phyloP scores from a whole-genome alignment of 164 flowering plant genomes.

The Nelumbo lutea region DNA sequence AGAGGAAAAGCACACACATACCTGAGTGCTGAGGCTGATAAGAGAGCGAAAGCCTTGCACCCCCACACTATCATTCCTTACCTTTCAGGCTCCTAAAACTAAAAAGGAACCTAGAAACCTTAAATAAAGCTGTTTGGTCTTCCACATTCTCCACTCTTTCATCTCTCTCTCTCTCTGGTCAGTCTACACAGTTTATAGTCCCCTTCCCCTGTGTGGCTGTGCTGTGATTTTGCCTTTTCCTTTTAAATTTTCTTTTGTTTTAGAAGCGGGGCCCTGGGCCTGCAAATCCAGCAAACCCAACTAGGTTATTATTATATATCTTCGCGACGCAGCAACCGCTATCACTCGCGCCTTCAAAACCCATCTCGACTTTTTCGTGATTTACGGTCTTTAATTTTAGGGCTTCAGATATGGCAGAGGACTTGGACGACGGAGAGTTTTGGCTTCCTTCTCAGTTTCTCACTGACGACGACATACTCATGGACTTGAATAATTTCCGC shows the following conservation, averaged over 20 bases:
- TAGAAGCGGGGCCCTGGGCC: conserved; percentile 13
- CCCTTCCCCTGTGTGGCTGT: not conserved
- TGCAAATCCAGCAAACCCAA: conserved; percentile 13
- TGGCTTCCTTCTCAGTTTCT: conserved; percentile 64
- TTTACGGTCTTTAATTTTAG: not conserved
- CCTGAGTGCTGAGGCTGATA: not conserved
- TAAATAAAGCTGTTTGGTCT: not conserved
- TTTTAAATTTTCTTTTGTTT: conserved; percentile 4
- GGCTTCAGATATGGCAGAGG: conserved; percentile 36
- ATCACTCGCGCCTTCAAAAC: conserved; percentile 9
- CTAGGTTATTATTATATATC: conserved; percentile 29
- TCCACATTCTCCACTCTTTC: conserved; percentile 7
- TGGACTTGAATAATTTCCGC: conserved; percentile 19
- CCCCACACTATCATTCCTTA: not conserved
- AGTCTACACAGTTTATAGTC: too few species aligned
- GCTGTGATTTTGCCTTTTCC: not conserved
- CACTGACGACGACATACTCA: conserved; percentile 36
- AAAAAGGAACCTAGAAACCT: not conserved
- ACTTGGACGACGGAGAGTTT: conserved; percentile 54
- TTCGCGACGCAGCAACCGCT: conserved; percentile 26
- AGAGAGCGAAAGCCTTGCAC: too few species aligned
- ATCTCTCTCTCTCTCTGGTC: not conserved
- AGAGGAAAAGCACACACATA: not conserved
- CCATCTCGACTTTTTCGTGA: not conserved
- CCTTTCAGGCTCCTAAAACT: not conserved